These are phyloP conservation scores for Capsella bursapastoris DNA, from an alignment of 345 rosid species.

Conservation along the genomic window DNA sequence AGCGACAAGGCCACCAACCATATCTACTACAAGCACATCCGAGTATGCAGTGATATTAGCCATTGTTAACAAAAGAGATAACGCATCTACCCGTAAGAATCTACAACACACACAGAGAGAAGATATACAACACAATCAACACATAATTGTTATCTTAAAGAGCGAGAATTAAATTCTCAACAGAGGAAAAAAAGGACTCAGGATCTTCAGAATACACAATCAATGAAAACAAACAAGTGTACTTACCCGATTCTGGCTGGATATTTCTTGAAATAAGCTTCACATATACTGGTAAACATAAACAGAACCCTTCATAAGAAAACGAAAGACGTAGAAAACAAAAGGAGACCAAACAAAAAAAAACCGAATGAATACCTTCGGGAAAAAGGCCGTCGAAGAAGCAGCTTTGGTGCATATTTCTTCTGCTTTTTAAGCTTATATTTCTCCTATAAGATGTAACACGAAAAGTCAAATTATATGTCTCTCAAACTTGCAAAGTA, in stretches of 20 bases:
- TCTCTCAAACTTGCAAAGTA: background rate
- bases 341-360: background rate
- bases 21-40: constrained; percentile 87
- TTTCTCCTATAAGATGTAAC: constrained; percentile 64
- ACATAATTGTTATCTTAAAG: background rate
- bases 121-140: constrained; percentile 5
- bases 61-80: constrained; percentile 85
- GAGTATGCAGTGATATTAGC: constrained; percentile 77
- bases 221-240: constrained; percentile 15
- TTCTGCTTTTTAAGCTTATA: constrained; percentile 88
- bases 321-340: constrained; percentile 1
- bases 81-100: constrained; percentile 75
- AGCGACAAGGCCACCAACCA: constrained; percentile 91
- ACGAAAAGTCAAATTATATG: background rate
- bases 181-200: background rate
- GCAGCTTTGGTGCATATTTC: constrained; percentile 90
- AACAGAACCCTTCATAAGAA: constrained; percentile 22
- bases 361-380: constrained; percentile 54
- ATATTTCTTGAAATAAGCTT: constrained; percentile 88
- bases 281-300: constrained; percentile 74
- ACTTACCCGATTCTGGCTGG: constrained; percentile 81
- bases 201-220: background rate
- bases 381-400: constrained; percentile 78
- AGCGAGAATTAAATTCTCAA: background rate
- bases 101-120: constrained; percentile 48